Base-by-base conservation (phyloP, 495 filamentous ascomycete species). In the Penicillium ucsense region DNA sequence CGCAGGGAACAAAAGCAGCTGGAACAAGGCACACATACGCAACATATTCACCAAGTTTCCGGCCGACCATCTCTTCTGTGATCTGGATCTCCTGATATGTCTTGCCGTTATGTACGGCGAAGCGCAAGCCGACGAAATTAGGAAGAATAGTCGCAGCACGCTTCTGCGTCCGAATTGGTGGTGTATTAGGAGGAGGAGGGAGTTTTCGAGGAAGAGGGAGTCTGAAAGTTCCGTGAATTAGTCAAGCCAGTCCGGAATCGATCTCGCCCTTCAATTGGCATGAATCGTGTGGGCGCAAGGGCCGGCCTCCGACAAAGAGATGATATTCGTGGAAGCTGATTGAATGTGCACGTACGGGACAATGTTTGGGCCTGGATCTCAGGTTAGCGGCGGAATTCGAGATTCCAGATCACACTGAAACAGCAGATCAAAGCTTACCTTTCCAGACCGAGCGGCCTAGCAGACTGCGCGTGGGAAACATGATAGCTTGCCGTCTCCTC, bases 31-130 rank as follows among this genome's bases (percentile, higher is more conserved):
- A 38, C 5, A 83, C 90, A 66, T 80, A 95, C 89, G 78, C 58
- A 51, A 89, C 80, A 67, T 95, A 98, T 72, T 97, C 94, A 51
- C 92, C 92, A 59, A 98, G 74, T 70, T 97, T 98, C 65, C 94
- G 84, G 37, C 94, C 92, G 10, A 98, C 94, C 94, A 98, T 97
- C 61, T 97, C 88, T 67, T 96, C 91, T 36, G 89, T 95, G 49
- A 98, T 84, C 40, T 74, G 73, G 31, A 97, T 73, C 63, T 97
- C 94, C 50, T 86, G 64, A 62, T 98, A 98, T 2, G 76, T 80
- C 77, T 95, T 97, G 54, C 92, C 92, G 65, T 96, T 97, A 62
- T 98, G 85, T 20, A 98, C 80, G 59, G 91, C 85, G 68, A 97
- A 98, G 59, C 80, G 84, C 54, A 94, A 72, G 5, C 92, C 94